Conservation (phyloP, 306 rosid genomes). For the Rubus parviflorus region DNA sequence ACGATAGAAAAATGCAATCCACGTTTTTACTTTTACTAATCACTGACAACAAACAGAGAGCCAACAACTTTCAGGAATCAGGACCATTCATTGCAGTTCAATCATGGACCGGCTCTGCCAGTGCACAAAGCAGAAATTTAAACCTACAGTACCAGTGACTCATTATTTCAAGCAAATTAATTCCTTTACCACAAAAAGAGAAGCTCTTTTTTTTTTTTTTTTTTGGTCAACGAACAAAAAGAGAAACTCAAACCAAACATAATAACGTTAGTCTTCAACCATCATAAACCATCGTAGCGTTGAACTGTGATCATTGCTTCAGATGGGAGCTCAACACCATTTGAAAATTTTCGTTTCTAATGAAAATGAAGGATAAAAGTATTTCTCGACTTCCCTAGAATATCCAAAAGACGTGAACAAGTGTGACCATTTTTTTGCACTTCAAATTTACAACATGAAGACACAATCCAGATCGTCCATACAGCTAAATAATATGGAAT, state of each 20-base stretch:
- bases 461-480: background rate
- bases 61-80: background rate
- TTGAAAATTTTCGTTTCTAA: background rate
- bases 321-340: background rate
- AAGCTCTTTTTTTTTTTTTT: too few relatives aligned
- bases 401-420: background rate
- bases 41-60: background rate
- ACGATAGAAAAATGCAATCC: background rate
- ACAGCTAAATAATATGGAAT: conserved; percentile 23
- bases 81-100: background rate
- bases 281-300: too few relatives aligned
- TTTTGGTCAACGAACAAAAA: too few relatives aligned
- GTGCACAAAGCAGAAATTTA: background rate
- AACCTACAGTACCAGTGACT: background rate
- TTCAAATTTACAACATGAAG: conserved; percentile 48
- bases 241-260: background rate
- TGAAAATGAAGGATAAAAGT: background rate
- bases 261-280: background rate
- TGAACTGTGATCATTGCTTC: background rate
- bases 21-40: background rate
- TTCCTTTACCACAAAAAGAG: background rate
- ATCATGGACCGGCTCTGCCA: background rate
- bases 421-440: conserved; percentile 21
- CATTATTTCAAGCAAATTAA: background rate
- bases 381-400: background rate